phyloP scores from a whole-genome alignment of 2,329 filamentous ascomycete species.

The Ophiostoma sp. region DNA sequence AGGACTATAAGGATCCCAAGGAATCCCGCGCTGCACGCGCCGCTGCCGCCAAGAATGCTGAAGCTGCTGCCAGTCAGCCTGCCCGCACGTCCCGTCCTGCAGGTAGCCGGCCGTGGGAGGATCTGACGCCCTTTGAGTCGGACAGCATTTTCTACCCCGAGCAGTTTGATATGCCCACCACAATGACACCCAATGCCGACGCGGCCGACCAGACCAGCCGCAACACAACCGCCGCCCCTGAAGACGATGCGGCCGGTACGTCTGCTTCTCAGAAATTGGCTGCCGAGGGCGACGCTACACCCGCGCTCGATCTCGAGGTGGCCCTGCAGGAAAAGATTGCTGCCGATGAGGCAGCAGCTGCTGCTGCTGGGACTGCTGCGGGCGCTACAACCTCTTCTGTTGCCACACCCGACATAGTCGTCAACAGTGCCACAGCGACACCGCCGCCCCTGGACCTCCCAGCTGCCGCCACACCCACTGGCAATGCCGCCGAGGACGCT shows the following conservation, averaged over 20 bases:
- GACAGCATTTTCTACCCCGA: slow-evolving; percentile 26
- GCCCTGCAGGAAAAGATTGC: slow-evolving; percentile 23
- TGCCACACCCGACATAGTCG: slow-evolving; percentile 13
- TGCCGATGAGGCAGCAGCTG: slow-evolving; percentile 19
- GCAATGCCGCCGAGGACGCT: neutral
- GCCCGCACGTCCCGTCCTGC: neutral
- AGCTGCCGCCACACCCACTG: neutral
- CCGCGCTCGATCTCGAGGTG: slow-evolving; percentile 18
- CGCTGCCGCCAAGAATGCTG: neutral
- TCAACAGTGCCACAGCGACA: slow-evolving; percentile 17
- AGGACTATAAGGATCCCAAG: slow-evolving; percentile 12
- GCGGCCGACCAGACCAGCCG: neutral
- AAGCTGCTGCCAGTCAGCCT: neutral
- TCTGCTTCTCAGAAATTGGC: neutral
- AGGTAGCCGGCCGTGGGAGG: slow-evolving; percentile 24
- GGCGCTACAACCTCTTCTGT: neutral
- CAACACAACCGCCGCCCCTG: neutral
- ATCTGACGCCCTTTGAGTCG: slow-evolving; percentile 26
- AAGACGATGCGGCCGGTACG: neutral
- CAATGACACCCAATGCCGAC: neutral
- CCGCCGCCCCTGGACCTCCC: slow-evolving; percentile 12
- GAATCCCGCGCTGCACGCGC: slow-evolving; percentile 1
- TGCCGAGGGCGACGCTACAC: neutral
- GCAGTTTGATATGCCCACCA: slow-evolving; percentile 23
- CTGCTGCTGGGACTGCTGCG: neutral